These are phyloP conservation scores for Dioszegia crocea DNA, from an alignment of 768 basidiomycete species.

Conservation along the genomic window DNA sequence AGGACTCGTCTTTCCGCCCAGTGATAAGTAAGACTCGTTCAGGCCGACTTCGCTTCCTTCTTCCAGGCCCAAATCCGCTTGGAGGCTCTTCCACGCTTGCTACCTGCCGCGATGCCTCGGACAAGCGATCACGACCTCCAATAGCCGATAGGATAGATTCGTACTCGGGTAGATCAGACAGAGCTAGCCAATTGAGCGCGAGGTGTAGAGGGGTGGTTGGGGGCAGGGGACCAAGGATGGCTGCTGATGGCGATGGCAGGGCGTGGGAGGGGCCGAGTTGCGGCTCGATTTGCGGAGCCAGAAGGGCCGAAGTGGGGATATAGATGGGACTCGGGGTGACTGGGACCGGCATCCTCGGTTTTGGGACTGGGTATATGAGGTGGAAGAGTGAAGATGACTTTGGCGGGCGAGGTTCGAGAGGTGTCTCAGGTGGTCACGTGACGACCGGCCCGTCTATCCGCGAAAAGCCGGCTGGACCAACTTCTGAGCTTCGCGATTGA, in stretches of 20 bases:
- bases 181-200: slow-evolving; percentile 24
- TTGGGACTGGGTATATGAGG: neutral
- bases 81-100: neutral
- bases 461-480: neutral
- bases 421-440: neutral
- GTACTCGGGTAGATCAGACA: slow-evolving; percentile 24
- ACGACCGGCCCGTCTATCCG: neutral
- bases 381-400: too few relatives aligned
- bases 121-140: neutral
- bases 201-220: slow-evolving; percentile 31
- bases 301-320: slow-evolving; percentile 15
- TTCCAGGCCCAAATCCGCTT: neutral
- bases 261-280: neutral
- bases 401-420: too few relatives aligned
- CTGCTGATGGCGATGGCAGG: slow-evolving; percentile 13
- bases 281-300: slow-evolving; percentile 1
- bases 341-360: neutral
- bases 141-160: neutral
- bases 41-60: slow-evolving; percentile 1
- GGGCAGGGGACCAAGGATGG: slow-evolving; percentile 29
- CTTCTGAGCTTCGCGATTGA: neutral
- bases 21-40: slow-evolving; percentile 26
- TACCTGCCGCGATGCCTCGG: neutral
- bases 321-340: neutral
- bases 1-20: slow-evolving; percentile 15